Evolutionary conservation across 1,284 basidiomycete species (phyloP).

Genomic region (Gymnopus androsaceus): DNA sequence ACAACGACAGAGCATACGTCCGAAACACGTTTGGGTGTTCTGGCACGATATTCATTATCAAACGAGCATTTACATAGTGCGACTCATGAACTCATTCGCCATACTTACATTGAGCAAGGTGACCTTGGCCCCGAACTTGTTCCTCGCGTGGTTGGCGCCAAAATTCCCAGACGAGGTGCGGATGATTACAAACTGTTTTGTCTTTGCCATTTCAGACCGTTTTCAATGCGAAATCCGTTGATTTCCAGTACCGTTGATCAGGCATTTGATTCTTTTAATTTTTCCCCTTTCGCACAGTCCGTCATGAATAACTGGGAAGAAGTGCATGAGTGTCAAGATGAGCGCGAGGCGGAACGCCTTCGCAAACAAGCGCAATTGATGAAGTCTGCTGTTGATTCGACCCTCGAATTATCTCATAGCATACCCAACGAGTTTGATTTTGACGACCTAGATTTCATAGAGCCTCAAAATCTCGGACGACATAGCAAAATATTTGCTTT

Average conservation of each 20-base stretch:
- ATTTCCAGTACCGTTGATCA: background rate
- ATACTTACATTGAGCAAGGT: background rate
- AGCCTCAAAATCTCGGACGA: no score
- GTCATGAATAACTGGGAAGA: constrained; percentile 33
- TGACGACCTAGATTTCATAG: no score
- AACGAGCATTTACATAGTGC: background rate
- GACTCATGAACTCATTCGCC: background rate
- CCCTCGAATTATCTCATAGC: no score
- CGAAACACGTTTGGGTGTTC: background rate
- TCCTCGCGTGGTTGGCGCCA: constrained; percentile 24
- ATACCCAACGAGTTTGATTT: no score
- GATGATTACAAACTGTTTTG: constrained; percentile 22
- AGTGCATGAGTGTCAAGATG: constrained; percentile 34
- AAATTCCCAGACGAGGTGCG: constrained; percentile 22
- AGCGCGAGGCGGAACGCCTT: constrained; percentile 30
- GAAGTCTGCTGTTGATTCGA: background rate
- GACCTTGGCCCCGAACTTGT: constrained; percentile 3
- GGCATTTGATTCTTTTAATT: background rate
- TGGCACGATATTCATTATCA: background rate
- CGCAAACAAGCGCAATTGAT: background rate
- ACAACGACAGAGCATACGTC: background rate
- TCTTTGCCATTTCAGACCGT: constrained; percentile 30
- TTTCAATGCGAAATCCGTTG: constrained; percentile 6
- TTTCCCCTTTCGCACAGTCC: background rate
- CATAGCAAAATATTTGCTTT: no score